A percentile compares a stretch with the other conserved stretches of the same genome.
These are phyloP conservation scores for Kodamaea derodonti DNA, from an alignment of 1,139 yeast genomes.

Conservation along the genomic window DNA sequence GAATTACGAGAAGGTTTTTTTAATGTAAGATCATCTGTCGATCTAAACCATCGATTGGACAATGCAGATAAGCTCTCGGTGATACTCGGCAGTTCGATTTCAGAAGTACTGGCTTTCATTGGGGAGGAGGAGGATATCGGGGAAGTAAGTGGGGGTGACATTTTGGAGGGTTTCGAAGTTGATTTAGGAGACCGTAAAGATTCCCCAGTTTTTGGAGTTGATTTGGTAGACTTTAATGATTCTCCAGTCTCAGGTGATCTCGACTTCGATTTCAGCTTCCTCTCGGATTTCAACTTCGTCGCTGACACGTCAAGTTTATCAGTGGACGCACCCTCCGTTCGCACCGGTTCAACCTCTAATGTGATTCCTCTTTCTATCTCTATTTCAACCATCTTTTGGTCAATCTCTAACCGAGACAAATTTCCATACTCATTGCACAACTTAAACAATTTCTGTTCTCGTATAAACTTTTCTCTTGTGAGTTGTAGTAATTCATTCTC, in stretches of 20 bases:
- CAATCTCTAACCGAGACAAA: slow-evolving; percentile 42
- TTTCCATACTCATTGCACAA: slow-evolving; percentile 44
- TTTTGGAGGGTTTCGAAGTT: neutral
- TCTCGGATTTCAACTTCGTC: too few species aligned
- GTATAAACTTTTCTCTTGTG: slow-evolving; percentile 36
- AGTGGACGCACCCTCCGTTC: too few species aligned
- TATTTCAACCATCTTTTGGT: slow-evolving; percentile 25
- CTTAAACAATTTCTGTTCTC: slow-evolving; percentile 42
- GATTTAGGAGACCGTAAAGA: neutral
- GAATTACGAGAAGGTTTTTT: slow-evolving; percentile 7
- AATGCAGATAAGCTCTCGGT: neutral
- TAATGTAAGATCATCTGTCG: neutral
- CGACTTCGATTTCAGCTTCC: neutral
- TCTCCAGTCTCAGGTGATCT: neutral
- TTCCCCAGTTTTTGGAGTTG: neutral
- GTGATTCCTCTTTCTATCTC: slow-evolving; percentile 1
- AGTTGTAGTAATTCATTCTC: slow-evolving; percentile 44
- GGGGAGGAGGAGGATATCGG: neutral
- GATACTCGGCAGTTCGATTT: neutral
- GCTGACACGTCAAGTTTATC: neutral
- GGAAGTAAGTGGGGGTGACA: neutral
- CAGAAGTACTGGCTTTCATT: too few species aligned
- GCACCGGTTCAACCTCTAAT: too few species aligned
- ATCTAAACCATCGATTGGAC: neutral
- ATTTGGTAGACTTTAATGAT: neutral